phyloP scores from a whole-genome alignment of 257 asterid species.

The Solanum piurae region DNA sequence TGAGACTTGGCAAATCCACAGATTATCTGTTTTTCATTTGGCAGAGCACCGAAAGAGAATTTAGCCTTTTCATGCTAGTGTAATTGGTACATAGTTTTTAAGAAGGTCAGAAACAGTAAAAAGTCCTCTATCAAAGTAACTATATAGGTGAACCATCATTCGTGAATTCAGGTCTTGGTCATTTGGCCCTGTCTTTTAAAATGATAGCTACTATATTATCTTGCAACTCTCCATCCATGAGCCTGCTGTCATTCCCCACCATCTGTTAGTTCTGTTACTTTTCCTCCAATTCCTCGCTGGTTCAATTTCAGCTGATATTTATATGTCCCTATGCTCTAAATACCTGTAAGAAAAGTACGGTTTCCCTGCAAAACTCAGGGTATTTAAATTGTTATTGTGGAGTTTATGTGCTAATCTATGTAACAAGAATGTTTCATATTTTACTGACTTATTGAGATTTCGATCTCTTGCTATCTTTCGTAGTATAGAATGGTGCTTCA shows the following conservation, averaged over 20 bases:
- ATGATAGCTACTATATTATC: background rate
- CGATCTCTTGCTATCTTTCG: background rate
- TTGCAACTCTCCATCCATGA: background rate
- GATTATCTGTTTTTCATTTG: background rate
- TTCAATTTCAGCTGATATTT: background rate
- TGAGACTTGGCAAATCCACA: background rate
- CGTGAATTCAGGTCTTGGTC: background rate
- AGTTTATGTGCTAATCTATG: background rate
- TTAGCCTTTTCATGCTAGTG: background rate
- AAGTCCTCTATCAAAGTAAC: background rate
- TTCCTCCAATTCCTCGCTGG: background rate
- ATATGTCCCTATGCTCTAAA: background rate
- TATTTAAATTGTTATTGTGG: background rate
- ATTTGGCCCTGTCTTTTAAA: background rate
- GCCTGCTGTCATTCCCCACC: background rate
- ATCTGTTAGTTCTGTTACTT: background rate
- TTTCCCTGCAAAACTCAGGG: background rate
- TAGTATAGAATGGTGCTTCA: background rate
- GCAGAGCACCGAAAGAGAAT: background rate
- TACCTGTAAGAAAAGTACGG: background rate
- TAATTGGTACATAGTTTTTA: background rate
- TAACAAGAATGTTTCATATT: background rate
- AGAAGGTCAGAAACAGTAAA: background rate
- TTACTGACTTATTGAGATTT: background rate
- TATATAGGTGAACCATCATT: background rate